Evolutionary conservation across 129 eudicot genomes (phyloP).

Genomic region (Saussurea involucrata): DNA sequence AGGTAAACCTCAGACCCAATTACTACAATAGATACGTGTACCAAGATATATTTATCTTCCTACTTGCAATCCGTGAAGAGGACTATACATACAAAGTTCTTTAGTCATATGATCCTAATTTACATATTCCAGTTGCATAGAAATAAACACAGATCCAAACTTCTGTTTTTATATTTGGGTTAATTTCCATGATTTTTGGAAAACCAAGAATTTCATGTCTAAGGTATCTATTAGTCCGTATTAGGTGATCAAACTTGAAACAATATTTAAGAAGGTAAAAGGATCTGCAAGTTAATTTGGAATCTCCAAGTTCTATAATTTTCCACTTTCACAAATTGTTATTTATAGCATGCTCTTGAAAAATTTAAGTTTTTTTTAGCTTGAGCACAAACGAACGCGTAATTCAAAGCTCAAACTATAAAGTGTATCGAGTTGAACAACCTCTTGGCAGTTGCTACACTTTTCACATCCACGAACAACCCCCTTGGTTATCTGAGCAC

Average conservation of each 20-base stretch:
- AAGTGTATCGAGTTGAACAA: constrained; percentile 13
- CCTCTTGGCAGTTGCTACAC: constrained; percentile 98
- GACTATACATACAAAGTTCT: not conserved
- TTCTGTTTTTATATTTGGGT: constrained; percentile 5
- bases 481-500: constrained; percentile 62
- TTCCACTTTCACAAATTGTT: not conserved
- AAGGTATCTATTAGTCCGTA: not conserved
- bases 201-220: too few species aligned
- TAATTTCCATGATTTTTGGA: not conserved
- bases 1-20: too few species aligned
- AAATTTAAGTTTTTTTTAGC: not conserved
- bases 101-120: not conserved
- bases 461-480: too few species aligned
- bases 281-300: not conserved
- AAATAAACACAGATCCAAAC: not conserved
- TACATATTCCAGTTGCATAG: not conserved
- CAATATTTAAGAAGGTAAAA: not conserved
- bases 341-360: not conserved
- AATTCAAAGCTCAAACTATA: not conserved
- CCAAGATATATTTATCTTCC: constrained; percentile 3
- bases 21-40: too few species aligned
- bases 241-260: constrained; percentile 4
- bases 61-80: not conserved
- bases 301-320: not conserved
- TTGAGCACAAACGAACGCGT: not conserved